Evolutionary conservation across 2,329 filamentous ascomycete species (phyloP), one percentile per base, ranked within the genome.

Genomic region (Celoporthe dispersa): DNA sequence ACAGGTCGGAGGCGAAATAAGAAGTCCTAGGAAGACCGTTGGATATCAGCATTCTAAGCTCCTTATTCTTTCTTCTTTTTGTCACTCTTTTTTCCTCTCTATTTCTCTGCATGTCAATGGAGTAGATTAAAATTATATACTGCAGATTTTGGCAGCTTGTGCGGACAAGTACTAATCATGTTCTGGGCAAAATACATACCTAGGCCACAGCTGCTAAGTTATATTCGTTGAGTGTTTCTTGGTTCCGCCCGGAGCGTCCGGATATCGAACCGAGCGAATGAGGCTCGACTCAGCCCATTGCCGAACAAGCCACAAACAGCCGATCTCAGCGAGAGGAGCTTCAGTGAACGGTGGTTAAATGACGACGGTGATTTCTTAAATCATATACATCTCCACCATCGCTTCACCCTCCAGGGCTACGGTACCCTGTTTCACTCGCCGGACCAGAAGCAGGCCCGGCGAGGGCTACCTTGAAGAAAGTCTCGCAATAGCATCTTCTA

Each of bases 1-100:
- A 82, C 48, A 89, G 80, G 7, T 86, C 87, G 70, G 81, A 85
- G 68, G 79, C 22, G 14, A 85, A 77, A 66, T 19, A 16, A 41
- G 39, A 41, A 14, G 5, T 81, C 82, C 74, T 60, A 25, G 5
- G 48, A 11, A 5, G 2, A 14, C 12, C 14, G 4, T 33, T 25
- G 62, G 31, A 22, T 4, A 25, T 64, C 39, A 64, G 61, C 35
- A 3, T 63, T 41, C 22, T 35, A n/a, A 12, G 9, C 35, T 31
- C 1, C 19, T 11, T 16, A n/a, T n/a, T n/a, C n/a, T n/a, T n/a
- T n/a, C n/a, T n/a, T n/a, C n/a, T n/a, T n/a, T n/a, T n/a, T n/a
- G n/a, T n/a, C n/a, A n/a, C n/a, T n/a, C n/a, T n/a, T n/a, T n/a
- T n/a, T n/a, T n/a, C n/a, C n/a, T n/a, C n/a, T n/a, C n/a, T n/a